phyloP scores from a whole-genome alignment of 78 protist genomes.

The Polysphondylium violaceum region DNA sequence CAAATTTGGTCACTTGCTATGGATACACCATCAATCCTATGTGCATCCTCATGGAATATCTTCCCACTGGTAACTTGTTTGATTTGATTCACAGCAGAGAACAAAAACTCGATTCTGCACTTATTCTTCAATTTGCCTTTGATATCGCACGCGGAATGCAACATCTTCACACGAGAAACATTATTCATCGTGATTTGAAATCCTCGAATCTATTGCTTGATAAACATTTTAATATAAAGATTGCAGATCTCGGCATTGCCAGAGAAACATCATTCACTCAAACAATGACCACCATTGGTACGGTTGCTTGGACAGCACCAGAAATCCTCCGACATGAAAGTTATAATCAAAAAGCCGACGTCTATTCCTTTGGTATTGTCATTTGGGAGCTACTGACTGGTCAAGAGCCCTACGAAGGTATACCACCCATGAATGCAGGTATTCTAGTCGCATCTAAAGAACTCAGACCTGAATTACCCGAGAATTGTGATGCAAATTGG shows the following conservation, averaged over 20 bases:
- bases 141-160: slow-evolving; percentile 78
- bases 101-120: slow-evolving; percentile 52
- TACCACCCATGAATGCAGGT: slow-evolving; percentile 80
- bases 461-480: slow-evolving; percentile 67
- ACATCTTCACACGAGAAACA: slow-evolving; percentile 47
- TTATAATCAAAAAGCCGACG: slow-evolving; percentile 75
- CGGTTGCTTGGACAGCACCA: slow-evolving; percentile 82
- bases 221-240: slow-evolving; percentile 65
- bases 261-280: slow-evolving; percentile 78
- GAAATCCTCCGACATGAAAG: slow-evolving; percentile 73
- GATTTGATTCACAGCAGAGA: slow-evolving; percentile 61
- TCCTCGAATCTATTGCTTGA: slow-evolving; percentile 81
- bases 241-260: slow-evolving; percentile 72
- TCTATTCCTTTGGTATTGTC: slow-evolving; percentile 59
- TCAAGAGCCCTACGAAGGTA: slow-evolving; percentile 78
- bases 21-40: slow-evolving; percentile 69
- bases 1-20: slow-evolving; percentile 68
- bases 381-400: slow-evolving; percentile 70
- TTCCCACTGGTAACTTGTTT: slow-evolving; percentile 64
- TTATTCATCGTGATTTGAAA: slow-evolving; percentile 83
- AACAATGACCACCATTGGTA: slow-evolving; percentile 78
- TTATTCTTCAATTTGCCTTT: slow-evolving; percentile 61
- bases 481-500: slow-evolving; percentile 78
- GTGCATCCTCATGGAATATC: slow-evolving; percentile 75
- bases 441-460: slow-evolving; percentile 61